These are phyloP conservation scores for Penicillium sp. DNA, from an alignment of 2,329 filamentous ascomycete genomes.

Conservation along the genomic window DNA sequence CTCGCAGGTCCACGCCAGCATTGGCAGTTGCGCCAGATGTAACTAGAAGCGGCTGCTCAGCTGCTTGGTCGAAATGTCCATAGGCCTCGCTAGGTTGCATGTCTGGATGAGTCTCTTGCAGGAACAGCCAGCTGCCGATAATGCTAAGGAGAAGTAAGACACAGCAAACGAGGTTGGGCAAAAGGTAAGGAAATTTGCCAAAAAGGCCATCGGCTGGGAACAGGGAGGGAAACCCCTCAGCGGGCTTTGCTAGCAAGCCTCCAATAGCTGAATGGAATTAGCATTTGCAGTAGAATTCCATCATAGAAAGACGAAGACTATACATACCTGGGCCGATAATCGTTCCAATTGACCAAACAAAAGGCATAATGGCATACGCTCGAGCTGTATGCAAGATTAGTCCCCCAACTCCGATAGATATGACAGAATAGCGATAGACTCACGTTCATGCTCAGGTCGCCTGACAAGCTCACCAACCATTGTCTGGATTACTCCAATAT, in stretches of 20 bases:
- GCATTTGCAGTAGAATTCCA: neutral
- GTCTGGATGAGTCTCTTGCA: conserved; percentile 87
- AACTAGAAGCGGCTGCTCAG: conserved; percentile 72
- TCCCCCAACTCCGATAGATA: neutral
- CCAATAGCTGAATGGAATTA: conserved; percentile 63
- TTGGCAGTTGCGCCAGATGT: conserved; percentile 73
- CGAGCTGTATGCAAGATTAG: conserved; percentile 55
- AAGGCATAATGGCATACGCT: conserved; percentile 90
- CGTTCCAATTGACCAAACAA: conserved; percentile 87
- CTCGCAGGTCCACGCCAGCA: conserved; percentile 69
- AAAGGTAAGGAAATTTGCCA: conserved; percentile 76
- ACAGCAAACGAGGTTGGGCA: conserved; percentile 86
- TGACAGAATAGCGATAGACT: conserved; percentile 40
- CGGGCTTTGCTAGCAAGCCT: conserved; percentile 79
- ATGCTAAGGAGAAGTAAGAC: conserved; percentile 75
- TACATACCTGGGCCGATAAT: conserved; percentile 69
- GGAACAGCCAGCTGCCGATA: conserved; percentile 72
- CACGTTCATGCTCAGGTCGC: conserved; percentile 81
- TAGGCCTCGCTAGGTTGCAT: conserved; percentile 59
- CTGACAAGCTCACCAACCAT: conserved; percentile 89
- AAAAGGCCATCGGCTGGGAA: conserved; percentile 72
- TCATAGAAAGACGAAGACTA: neutral
- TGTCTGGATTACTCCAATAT: conserved; percentile 86
- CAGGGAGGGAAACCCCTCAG: conserved; percentile 66
- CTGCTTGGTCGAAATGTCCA: conserved; percentile 45